Evolutionary conservation across 352 stramenopile species (phyloP).

Genomic region (Thraustotheca clavata): DNA sequence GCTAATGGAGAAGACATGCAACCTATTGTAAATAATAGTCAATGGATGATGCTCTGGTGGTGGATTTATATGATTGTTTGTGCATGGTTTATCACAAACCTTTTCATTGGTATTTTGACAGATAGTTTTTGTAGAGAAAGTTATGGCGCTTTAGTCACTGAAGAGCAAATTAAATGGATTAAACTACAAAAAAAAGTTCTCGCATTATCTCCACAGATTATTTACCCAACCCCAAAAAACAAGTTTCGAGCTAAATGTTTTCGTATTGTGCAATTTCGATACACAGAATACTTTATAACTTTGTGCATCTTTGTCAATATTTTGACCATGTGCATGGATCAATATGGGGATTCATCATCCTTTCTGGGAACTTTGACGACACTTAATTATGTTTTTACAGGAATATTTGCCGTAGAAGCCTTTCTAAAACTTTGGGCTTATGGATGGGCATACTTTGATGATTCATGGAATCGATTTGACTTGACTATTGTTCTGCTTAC

Average conservation of each 20-base stretch:
- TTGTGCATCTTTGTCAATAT: constrained; percentile 87
- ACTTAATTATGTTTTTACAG: constrained; percentile 77
- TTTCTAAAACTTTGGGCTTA: constrained; percentile 80
- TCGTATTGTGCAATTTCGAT: constrained; percentile 41
- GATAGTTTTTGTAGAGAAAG: constrained; percentile 92
- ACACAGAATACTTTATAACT: constrained; percentile 87
- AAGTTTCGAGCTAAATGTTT: constrained; percentile 49
- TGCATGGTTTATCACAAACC: constrained; percentile 90
- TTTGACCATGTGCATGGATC: constrained; percentile 78
- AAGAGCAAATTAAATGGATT: constrained; percentile 88
- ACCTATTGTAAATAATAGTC: constrained; percentile 78
- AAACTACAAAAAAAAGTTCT: constrained; percentile 64
- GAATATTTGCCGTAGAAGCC: constrained; percentile 85
- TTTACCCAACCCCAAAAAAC: constrained; percentile 30
- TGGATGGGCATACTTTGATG: constrained; percentile 70
- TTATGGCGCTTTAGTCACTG: constrained; percentile 40
- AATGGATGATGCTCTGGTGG: constrained; percentile 83
- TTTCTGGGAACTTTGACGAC: constrained; percentile 21
- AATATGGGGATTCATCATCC: constrained; percentile 56
- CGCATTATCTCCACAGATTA: constrained; percentile 20
- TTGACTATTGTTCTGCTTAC: constrained; percentile 72
- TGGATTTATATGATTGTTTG: constrained; percentile 21
- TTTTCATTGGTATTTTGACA: constrained; percentile 92
- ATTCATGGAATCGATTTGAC: constrained; percentile 87
- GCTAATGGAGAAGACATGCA: constrained; percentile 86